Evolutionary conservation across 352 stramenopile species (phyloP).

Genomic region (Globisporangium radiosum): DNA sequence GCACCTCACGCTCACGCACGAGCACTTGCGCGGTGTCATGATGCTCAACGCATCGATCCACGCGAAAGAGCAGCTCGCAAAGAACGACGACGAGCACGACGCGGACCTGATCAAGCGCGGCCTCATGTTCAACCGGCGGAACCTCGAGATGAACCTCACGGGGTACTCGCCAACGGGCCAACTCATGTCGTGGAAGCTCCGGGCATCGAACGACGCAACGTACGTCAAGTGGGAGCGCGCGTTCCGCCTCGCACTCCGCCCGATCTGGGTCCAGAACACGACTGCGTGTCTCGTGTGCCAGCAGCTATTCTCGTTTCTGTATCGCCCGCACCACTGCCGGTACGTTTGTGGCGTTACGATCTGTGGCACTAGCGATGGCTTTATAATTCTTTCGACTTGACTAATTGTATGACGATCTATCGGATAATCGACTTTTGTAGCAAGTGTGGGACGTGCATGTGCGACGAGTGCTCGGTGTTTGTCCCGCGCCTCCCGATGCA

Average conservation of each 20-base stretch:
- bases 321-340: conserved; percentile 75
- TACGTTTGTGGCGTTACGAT: conserved; percentile 12
- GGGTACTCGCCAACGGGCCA: conserved; percentile 71
- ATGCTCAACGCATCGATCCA: conserved; percentile 76
- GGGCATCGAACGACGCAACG: conserved; percentile 57
- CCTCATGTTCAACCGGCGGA: conserved; percentile 75
- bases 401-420: conserved; percentile 4
- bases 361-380: too few relatives aligned
- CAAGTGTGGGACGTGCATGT: conserved; percentile 83
- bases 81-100: conserved; percentile 69
- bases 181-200: conserved; percentile 76
- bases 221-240: conserved; percentile 80
- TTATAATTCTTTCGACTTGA: not conserved
- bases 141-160: conserved; percentile 78
- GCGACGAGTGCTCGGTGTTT: conserved; percentile 77
- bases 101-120: conserved; percentile 56
- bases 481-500: conserved; percentile 71
- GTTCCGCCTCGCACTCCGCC: conserved; percentile 64
- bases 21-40: conserved; percentile 79
- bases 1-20: conserved; percentile 67
- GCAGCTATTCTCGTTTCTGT: conserved; percentile 64
- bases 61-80: conserved; percentile 55
- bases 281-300: conserved; percentile 70
- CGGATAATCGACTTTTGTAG: conserved; percentile 9
- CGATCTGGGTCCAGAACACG: conserved; percentile 79